Conservation (phyloP, 2,329 filamentous ascomycete species). For the Diaporthe humulicola region DNA sequence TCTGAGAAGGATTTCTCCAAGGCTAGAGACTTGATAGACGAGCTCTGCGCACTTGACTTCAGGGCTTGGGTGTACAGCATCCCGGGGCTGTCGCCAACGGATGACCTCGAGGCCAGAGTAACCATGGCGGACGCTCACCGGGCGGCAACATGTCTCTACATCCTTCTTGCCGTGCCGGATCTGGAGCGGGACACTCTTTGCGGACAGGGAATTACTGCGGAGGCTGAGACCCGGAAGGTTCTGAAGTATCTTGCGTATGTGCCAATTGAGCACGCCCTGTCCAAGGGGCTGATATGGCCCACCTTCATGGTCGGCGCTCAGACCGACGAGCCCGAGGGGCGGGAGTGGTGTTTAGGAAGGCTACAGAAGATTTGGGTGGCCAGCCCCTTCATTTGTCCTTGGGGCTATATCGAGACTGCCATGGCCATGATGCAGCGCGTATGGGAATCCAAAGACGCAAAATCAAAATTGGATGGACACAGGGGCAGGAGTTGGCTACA, state of each 20-base stretch:
- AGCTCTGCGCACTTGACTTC: constrained; percentile 57
- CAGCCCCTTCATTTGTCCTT: constrained; percentile 57
- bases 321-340: constrained; percentile 55
- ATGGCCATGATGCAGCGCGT: constrained; percentile 59
- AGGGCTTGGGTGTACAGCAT: constrained; percentile 55
- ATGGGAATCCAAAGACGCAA: constrained; percentile 53
- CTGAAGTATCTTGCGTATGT: constrained; percentile 62
- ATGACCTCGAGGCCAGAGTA: constrained; percentile 53
- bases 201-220: not conserved
- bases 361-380: constrained; percentile 49
- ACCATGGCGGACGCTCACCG: constrained; percentile 59
- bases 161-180: constrained; percentile 53
- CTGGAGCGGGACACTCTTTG: not conserved
- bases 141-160: constrained; percentile 61
- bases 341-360: constrained; percentile 63
- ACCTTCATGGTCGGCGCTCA: constrained; percentile 69
- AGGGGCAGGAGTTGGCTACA: constrained; percentile 56
- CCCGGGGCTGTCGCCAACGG: constrained; percentile 50
- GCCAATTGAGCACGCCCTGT: constrained; percentile 62
- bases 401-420: constrained; percentile 63
- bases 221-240: constrained; percentile 58
- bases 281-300: constrained; percentile 70
- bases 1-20: constrained; percentile 48
- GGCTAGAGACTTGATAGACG: constrained; percentile 52
- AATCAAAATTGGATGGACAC: constrained; percentile 39